These are phyloP conservation scores for Metarhizium rileyi DNA, from an alignment of 2,329 filamentous ascomycete genomes.

Conservation along the genomic window DNA sequence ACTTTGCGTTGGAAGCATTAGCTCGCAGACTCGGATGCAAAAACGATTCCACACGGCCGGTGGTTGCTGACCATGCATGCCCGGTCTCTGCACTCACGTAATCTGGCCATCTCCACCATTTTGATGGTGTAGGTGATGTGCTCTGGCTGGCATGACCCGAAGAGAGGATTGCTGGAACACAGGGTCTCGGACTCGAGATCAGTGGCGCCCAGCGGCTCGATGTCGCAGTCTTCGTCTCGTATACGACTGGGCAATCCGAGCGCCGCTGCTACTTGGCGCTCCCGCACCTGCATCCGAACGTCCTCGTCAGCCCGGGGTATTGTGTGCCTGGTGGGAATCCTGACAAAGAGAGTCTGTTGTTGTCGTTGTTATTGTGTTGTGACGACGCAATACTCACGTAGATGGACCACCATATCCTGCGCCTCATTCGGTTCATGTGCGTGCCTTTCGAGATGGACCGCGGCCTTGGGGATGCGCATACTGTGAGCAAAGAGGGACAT, in stretches of 20 bases:
- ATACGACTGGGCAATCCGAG: conserved; percentile 27
- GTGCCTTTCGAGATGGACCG: conserved; percentile 17
- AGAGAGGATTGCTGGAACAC: conserved; percentile 12
- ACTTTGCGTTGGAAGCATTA: conserved; percentile 17
- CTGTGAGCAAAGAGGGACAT: background rate
- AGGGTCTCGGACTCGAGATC: conserved; percentile 23
- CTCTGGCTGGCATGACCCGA: conserved; percentile 22
- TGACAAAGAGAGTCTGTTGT: too few relatives aligned
- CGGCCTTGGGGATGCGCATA: conserved; percentile 10
- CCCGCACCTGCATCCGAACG: conserved; percentile 20
- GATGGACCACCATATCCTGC: conserved; percentile 44
- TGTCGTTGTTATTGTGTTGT: too few relatives aligned
- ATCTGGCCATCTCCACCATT: conserved; percentile 26
- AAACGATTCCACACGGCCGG: too few relatives aligned
- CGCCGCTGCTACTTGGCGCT: conserved; percentile 27
- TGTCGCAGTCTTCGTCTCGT: conserved; percentile 29
- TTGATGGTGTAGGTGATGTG: conserved; percentile 27
- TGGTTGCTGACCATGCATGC: too few relatives aligned
- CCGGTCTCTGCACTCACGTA: conserved; percentile 19
- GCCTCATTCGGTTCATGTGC: conserved; percentile 25
- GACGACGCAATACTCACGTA: too few relatives aligned
- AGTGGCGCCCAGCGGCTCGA: conserved; percentile 21
- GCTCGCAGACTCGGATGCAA: too few relatives aligned
- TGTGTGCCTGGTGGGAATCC: too few relatives aligned
- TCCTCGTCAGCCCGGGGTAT: conserved; percentile 6